A percentile compares a stretch with the other conserved stretches of the same genome.
phyloP scores from a whole-genome alignment of 2,329 filamentous ascomycete genomes.

The Zymoseptoria brevis region DNA sequence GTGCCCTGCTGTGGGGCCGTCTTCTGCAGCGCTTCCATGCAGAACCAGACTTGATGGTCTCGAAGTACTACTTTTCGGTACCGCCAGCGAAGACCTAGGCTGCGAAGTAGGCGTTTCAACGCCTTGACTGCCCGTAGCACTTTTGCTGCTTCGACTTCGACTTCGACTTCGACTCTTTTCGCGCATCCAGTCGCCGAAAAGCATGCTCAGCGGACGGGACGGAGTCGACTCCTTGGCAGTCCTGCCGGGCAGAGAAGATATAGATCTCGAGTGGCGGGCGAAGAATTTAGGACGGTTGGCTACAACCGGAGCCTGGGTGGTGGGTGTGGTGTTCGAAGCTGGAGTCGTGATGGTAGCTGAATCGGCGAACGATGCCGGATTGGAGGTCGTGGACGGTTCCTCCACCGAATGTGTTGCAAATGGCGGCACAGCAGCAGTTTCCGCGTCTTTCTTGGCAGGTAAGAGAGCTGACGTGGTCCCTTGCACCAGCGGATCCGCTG shows the following conservation, averaged over 20 bases:
- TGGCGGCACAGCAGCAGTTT: background rate
- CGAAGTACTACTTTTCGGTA: background rate
- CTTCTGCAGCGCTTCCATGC: background rate
- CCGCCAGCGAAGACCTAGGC: background rate
- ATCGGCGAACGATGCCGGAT: background rate
- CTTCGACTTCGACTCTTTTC: background rate
- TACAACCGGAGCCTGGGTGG: background rate
- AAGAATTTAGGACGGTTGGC: background rate
- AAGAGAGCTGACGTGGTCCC: background rate
- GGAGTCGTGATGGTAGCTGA: background rate
- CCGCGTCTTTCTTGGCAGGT: background rate
- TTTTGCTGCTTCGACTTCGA: background rate
- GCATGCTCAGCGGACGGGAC: background rate
- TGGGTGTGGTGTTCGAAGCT: background rate
- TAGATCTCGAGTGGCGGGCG: background rate
- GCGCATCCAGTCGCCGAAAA: background rate
- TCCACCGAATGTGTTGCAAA: background rate
- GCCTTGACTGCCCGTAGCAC: background rate
- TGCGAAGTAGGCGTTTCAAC: slow-evolving; percentile 5
- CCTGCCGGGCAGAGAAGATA: background rate
- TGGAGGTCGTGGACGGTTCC: background rate
- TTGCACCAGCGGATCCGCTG: background rate
- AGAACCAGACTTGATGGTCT: background rate
- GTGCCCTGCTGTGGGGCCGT: background rate
- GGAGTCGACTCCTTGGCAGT: background rate